Percentiles rank a stretch among this genome's conserved stretches.
Conservation (phyloP, 2,329 filamentous ascomycete genomes). For the Neonectria neomacrospora region DNA sequence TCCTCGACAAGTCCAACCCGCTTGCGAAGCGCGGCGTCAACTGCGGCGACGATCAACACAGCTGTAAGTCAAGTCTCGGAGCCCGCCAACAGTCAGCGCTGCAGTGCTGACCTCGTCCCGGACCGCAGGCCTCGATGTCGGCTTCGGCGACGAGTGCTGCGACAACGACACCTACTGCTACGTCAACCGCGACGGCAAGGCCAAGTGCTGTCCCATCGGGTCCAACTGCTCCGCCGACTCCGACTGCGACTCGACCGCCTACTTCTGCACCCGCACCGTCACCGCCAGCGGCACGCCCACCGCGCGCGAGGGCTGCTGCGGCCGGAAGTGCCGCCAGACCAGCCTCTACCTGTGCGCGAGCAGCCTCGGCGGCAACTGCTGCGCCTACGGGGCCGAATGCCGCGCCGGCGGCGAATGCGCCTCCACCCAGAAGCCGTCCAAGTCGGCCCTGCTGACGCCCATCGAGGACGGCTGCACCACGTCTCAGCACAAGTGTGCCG, state of each 20-base stretch:
- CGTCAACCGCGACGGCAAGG: constrained; percentile 47
- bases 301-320: constrained; percentile 51
- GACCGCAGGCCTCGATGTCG: constrained; percentile 55
- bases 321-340: constrained; percentile 53
- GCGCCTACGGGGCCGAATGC: constrained; percentile 58
- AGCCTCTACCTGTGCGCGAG: constrained; percentile 58
- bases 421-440: constrained; percentile 41
- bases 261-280: constrained; percentile 48
- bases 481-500: constrained; percentile 56
- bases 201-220: constrained; percentile 57
- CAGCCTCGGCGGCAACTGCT: constrained; percentile 61
- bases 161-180: constrained; percentile 59
- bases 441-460: constrained; percentile 47
- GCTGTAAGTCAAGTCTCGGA: constrained; percentile 43
- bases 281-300: constrained; percentile 44
- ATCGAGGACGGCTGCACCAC: constrained; percentile 58
- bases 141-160: constrained; percentile 54
- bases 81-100: neutral
- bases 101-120: neutral
- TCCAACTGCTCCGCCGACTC: constrained; percentile 54
- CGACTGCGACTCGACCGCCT: constrained; percentile 48
- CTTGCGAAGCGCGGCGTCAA: constrained; percentile 43
- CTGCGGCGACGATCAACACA: constrained; percentile 46
- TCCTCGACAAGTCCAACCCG: constrained; percentile 44
- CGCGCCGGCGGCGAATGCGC: constrained; percentile 50